These are phyloP conservation scores for Cucurbita ficifolia DNA, from an alignment of 306 rosid species.

Conservation along the genomic window DNA sequence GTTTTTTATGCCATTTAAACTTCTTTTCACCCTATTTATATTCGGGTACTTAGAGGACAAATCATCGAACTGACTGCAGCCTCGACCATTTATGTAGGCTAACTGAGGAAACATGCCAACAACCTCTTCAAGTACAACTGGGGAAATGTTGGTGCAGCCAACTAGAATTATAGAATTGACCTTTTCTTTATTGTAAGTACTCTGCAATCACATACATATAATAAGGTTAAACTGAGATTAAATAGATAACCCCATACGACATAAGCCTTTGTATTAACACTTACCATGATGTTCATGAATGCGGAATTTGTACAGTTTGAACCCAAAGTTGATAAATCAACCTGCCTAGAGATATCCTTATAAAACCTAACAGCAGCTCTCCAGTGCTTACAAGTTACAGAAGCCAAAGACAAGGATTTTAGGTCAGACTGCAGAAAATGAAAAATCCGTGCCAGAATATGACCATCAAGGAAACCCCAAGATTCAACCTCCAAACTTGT, in stretches of 20 bases:
- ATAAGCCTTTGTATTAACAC: constrained; percentile 15
- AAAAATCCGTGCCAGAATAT: constrained; percentile 56
- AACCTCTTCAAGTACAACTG: constrained; percentile 64
- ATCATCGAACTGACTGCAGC: constrained; percentile 74
- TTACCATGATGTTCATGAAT: constrained; percentile 59
- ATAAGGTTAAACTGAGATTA: constrained; percentile 16
- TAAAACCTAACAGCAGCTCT: constrained; percentile 58
- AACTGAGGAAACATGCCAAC: constrained; percentile 55
- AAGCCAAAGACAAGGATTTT: constrained; percentile 60
- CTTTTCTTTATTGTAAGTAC: constrained; percentile 51
- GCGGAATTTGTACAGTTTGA: constrained; percentile 57
- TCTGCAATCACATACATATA: constrained; percentile 44
- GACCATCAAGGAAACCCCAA: constrained; percentile 74
- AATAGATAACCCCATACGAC: background rate
- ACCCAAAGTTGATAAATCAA: constrained; percentile 66
- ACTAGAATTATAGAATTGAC: constrained; percentile 54
- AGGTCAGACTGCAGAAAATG: constrained; percentile 68
- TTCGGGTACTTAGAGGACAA: constrained; percentile 42
- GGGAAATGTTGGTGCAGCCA: constrained; percentile 63
- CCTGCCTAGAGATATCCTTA: constrained; percentile 56
- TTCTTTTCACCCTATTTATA: constrained; percentile 71
- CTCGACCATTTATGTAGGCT: constrained; percentile 67
- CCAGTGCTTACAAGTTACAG: constrained; percentile 89
- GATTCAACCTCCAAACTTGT: constrained; percentile 30
- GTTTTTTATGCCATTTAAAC: constrained; percentile 23